phyloP scores from a whole-genome alignment of 2,329 filamentous ascomycete genomes.

The Neocucurbitaria cava region DNA sequence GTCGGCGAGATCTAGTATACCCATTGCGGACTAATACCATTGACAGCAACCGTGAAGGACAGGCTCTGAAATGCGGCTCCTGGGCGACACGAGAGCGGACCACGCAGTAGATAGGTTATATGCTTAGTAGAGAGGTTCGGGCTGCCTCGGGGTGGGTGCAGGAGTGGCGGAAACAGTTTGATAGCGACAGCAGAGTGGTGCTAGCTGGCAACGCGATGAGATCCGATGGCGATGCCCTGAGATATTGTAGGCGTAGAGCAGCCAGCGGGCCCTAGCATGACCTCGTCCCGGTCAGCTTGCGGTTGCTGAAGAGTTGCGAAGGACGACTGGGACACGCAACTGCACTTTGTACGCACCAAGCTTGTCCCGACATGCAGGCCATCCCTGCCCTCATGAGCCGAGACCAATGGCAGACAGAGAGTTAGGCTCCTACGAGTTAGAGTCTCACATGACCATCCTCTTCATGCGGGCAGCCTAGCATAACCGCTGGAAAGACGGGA shows the following conservation, averaged over 20 bases:
- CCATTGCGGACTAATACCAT: constrained; percentile 44
- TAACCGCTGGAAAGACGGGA: constrained; percentile 20
- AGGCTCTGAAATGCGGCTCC: constrained; percentile 9
- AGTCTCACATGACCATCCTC: constrained; percentile 33
- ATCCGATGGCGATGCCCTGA: constrained; percentile 30
- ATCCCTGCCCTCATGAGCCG: not conserved
- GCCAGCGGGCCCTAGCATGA: constrained; percentile 44
- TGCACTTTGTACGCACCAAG: constrained; percentile 33
- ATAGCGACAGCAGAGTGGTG: constrained; percentile 28
- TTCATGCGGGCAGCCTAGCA: constrained; percentile 28
- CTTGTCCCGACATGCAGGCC: constrained; percentile 24
- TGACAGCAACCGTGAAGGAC: constrained; percentile 27
- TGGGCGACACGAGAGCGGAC: constrained; percentile 17
- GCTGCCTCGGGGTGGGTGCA: constrained; percentile 30
- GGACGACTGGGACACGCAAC: constrained; percentile 40
- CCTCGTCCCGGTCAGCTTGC: constrained; percentile 44
- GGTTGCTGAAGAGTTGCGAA: constrained; percentile 45
- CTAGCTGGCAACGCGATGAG: constrained; percentile 37
- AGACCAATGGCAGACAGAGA: constrained; percentile 19
- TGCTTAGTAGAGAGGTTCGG: constrained; percentile 26
- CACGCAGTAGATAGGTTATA: constrained; percentile 32
- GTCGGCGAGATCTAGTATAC: constrained; percentile 54
- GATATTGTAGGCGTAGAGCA: constrained; percentile 26
- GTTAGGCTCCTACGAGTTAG: constrained; percentile 21
- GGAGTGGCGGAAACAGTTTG: constrained; percentile 31